Percentiles rank a stretch among this genome's conserved stretches.
Conservation (phyloP, 768 basidiomycete species). For the Hortiboletus campestris region DNA sequence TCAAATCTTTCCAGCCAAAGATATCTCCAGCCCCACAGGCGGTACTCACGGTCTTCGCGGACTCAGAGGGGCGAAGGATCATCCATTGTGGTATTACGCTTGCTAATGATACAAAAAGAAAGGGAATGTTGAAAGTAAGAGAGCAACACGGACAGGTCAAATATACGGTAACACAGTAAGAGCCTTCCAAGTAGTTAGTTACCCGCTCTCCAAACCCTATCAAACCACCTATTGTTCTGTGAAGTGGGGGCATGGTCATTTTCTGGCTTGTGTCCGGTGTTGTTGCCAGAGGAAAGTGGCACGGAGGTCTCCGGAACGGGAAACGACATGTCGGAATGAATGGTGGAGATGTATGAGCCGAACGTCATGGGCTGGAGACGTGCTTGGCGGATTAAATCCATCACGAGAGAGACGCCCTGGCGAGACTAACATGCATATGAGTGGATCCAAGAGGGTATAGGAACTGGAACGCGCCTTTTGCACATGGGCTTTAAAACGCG, state of each 20-base stretch:
- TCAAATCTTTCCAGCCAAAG: slow-evolving; percentile 1
- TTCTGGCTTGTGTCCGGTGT: slow-evolving; percentile 19
- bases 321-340: slow-evolving; percentile 34
- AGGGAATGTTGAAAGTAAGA: slow-evolving; percentile 12
- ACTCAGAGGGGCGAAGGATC: slow-evolving; percentile 3
- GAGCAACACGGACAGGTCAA: slow-evolving; percentile 13
- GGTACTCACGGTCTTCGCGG: slow-evolving; percentile 4
- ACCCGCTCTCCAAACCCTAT: slow-evolving; percentile 25
- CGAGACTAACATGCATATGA: slow-evolving; percentile 55
- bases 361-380: slow-evolving; percentile 54
- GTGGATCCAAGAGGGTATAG: neutral
- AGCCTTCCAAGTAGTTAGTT: slow-evolving; percentile 4
- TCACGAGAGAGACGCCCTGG: slow-evolving; percentile 82
- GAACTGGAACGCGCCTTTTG: slow-evolving; percentile 60
- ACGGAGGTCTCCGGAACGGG: slow-evolving; percentile 20
- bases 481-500: slow-evolving; percentile 82
- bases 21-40: neutral
- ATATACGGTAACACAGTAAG: slow-evolving; percentile 19
- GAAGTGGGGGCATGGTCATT: slow-evolving; percentile 4
- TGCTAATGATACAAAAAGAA: slow-evolving; percentile 34
- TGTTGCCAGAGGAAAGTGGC: slow-evolving; percentile 11
- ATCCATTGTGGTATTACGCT: slow-evolving; percentile 22
- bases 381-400: slow-evolving; percentile 76
- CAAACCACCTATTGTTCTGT: slow-evolving; percentile 25
- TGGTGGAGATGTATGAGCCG: slow-evolving; percentile 36